These are phyloP conservation scores for Xylariaceae sp. DNA, from an alignment of 2,329 filamentous ascomycete genomes.

Conservation along the genomic window DNA sequence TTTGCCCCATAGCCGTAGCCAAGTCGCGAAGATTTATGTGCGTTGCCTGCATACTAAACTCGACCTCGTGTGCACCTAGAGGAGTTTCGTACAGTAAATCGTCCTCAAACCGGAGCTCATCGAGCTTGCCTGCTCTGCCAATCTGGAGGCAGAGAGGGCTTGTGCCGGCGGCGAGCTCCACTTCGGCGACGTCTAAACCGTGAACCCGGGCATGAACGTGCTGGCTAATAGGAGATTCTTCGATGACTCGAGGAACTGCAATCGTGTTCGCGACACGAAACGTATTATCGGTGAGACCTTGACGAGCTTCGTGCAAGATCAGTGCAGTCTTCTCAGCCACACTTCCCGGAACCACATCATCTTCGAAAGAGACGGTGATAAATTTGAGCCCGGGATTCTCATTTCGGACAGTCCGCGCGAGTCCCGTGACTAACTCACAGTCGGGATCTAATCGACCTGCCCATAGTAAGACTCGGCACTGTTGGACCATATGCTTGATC, in stretches of 20 bases:
- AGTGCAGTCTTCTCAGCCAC: conserved; percentile 6
- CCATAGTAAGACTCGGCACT: conserved; percentile 17
- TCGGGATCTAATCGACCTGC: conserved; percentile 13
- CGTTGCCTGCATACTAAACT: conserved; percentile 16
- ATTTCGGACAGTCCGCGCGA: conserved; percentile 17
- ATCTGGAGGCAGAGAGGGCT: conserved; percentile 8
- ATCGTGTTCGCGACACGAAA: conserved; percentile 10
- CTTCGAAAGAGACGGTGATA: conserved; percentile 15
- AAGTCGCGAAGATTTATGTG: conserved; percentile 17
- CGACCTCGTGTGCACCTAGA: conserved; percentile 16
- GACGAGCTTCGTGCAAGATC: conserved; percentile 6
- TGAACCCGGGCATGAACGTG: conserved; percentile 11
- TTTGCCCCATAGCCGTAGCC: conserved; percentile 7
- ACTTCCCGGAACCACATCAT: not conserved
- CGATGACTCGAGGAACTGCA: conserved; percentile 12
- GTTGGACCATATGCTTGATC: conserved; percentile 17
- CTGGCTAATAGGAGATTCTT: conserved; percentile 11
- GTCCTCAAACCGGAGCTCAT: conserved; percentile 18
- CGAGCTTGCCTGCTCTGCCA: conserved; percentile 12
- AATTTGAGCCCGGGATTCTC: conserved; percentile 17
- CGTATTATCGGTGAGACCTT: conserved; percentile 8
- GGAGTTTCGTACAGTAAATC: conserved; percentile 6
- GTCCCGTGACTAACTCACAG: conserved; percentile 17
- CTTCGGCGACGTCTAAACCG: conserved; percentile 1
- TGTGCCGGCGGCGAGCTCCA: conserved; percentile 1